Evolutionary conservation across 306 rosid species (phyloP).

Genomic region (Geum urbanum): DNA sequence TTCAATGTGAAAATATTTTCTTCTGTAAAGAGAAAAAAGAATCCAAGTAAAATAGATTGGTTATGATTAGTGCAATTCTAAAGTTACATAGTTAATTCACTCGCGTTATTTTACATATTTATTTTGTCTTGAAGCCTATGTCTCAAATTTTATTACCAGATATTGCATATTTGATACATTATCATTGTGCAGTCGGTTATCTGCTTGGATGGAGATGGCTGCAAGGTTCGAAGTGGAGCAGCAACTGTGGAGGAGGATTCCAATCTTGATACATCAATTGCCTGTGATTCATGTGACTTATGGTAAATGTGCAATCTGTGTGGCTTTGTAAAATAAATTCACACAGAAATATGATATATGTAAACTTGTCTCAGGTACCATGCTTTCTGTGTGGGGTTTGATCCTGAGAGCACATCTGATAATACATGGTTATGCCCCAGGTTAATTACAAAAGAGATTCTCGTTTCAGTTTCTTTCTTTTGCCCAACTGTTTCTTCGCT

Average conservation of each 20-base stretch:
- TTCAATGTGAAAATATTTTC: neutral
- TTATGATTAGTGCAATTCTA: neutral
- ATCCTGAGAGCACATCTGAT: conserved; percentile 74
- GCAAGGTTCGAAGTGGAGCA: conserved; percentile 77
- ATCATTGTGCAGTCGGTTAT: conserved; percentile 78
- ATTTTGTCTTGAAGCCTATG: neutral
- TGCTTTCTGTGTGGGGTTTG: conserved; percentile 96
- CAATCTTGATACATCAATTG: conserved; percentile 85
- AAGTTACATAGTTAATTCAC: neutral
- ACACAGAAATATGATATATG: neutral
- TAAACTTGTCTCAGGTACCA: conserved; percentile 62
- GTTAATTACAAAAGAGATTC: conserved; percentile 36
- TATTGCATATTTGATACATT: conserved; percentile 27
- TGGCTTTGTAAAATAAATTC: neutral
- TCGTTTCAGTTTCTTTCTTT: conserved; percentile 14
- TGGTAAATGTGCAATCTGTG: conserved; percentile 47
- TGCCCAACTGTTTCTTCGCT: conserved; percentile 10
- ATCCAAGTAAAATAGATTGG: neutral
- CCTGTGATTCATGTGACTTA: conserved; percentile 92
- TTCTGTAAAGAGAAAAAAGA: neutral
- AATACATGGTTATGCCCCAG: conserved; percentile 96
- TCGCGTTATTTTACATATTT: neutral
- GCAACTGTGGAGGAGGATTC: conserved; percentile 56
- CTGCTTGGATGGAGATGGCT: conserved; percentile 93
- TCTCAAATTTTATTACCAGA: neutral